A percentile compares a stretch with the other conserved stretches of the same genome.
phyloP scores from a whole-genome alignment of 1,284 basidiomycete species.

The Ustilago shanxiensis region DNA sequence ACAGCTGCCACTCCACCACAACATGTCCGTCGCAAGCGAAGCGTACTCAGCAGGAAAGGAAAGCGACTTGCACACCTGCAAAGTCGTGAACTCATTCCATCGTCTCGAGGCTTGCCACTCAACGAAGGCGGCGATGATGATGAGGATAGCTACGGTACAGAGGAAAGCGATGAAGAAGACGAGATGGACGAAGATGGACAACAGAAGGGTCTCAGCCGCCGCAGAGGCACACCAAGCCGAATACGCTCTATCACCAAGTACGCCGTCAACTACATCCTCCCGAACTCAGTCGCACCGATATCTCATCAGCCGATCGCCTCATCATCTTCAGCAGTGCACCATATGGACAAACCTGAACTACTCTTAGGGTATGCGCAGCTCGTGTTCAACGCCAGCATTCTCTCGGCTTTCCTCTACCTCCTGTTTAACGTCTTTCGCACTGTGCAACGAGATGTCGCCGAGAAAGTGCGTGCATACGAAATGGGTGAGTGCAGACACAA shows the following conservation, averaged over 20 bases:
- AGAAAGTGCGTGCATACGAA: slow-evolving; percentile 88
- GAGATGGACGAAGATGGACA: slow-evolving; percentile 21
- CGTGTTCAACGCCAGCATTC: slow-evolving; percentile 90
- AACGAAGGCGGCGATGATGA: slow-evolving; percentile 4
- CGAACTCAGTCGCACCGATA: slow-evolving; percentile 27
- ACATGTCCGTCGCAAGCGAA: slow-evolving; percentile 34
- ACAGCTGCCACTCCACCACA: slow-evolving; percentile 9
- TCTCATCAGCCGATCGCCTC: slow-evolving; percentile 17
- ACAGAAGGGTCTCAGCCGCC: slow-evolving; percentile 8
- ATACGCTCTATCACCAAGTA: slow-evolving; percentile 55
- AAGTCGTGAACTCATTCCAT: slow-evolving; percentile 33
- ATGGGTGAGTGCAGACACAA: slow-evolving; percentile 76
- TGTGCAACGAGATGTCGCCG: slow-evolving; percentile 88
- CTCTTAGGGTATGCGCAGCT: slow-evolving; percentile 78
- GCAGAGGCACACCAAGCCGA: slow-evolving; percentile 31
- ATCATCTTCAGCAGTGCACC: slow-evolving; percentile 13
- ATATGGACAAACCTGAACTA: slow-evolving; percentile 57
- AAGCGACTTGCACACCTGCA: slow-evolving; percentile 49
- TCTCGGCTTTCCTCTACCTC: slow-evolving; percentile 86
- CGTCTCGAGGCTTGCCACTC: slow-evolving; percentile 11
- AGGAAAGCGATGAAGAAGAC: slow-evolving; percentile 26
- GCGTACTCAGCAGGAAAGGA: slow-evolving; percentile 49
- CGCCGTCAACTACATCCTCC: slow-evolving; percentile 53
- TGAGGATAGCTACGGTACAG: slow-evolving; percentile 27
- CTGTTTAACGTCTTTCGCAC: slow-evolving; percentile 87